Conservation (phyloP, 2,329 filamentous ascomycete species). For the Diaporthe vaccinii region DNA sequence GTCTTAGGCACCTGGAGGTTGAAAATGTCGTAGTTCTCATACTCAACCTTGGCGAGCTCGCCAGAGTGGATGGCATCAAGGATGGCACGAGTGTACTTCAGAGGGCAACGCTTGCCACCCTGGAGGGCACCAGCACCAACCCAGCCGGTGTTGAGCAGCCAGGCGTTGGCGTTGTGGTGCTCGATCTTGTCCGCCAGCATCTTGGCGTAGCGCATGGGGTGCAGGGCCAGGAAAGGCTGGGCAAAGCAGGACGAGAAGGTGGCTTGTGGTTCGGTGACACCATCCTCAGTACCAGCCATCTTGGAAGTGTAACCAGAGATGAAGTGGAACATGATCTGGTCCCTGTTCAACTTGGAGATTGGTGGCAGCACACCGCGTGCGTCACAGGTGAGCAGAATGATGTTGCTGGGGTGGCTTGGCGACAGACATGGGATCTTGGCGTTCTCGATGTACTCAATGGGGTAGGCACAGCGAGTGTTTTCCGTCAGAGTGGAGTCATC, state of each 20-base stretch:
- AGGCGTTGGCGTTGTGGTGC: slow-evolving; percentile 93
- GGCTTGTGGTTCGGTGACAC: slow-evolving; percentile 95
- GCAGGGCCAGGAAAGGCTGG: slow-evolving; percentile 97
- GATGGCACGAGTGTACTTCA: slow-evolving; percentile 99
- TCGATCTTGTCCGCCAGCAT: slow-evolving; percentile 99
- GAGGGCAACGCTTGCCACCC: slow-evolving; percentile 94
- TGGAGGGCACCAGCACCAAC: slow-evolving; percentile 91
- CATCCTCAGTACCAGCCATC: slow-evolving; percentile 99
- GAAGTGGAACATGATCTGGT: slow-evolving; percentile 99
- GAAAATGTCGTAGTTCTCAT: slow-evolving; percentile 96
- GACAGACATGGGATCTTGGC: slow-evolving; percentile 98
- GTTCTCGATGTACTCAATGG: slow-evolving; percentile 98
- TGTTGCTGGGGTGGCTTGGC: slow-evolving; percentile 91
- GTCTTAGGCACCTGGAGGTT: slow-evolving; percentile 95
- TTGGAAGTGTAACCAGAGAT: slow-evolving; percentile 99
- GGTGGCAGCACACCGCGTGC: slow-evolving; percentile 96
- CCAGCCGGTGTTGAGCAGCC: slow-evolving; percentile 99
- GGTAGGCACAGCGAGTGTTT: slow-evolving; percentile 98
- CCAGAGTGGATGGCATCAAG: slow-evolving; percentile 98
- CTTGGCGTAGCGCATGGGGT: slow-evolving; percentile 98
- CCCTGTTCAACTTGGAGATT: slow-evolving; percentile 94
- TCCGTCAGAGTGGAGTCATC: slow-evolving; percentile 95
- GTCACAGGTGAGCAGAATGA: slow-evolving; percentile 97
- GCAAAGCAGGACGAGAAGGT: slow-evolving; percentile 99
- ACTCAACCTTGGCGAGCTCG: slow-evolving; percentile 92